Conservation (phyloP, 164 flowering plant genomes). For the Pachysandra terminalis region DNA sequence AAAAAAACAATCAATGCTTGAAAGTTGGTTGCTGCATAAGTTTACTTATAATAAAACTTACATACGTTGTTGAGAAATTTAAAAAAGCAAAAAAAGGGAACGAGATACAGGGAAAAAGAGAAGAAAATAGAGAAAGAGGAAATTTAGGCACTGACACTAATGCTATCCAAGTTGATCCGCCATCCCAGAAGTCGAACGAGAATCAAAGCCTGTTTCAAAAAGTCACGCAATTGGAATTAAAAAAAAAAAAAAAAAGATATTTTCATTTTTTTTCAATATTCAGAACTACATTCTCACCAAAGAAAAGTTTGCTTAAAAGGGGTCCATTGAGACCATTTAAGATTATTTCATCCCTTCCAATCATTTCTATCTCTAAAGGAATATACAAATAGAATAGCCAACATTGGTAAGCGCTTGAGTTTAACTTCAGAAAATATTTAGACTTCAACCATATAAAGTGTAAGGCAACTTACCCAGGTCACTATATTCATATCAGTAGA, state of each 20-base stretch:
- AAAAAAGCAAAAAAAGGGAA: neutral
- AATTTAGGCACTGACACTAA: slow-evolving; percentile 40
- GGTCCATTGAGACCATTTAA: neutral
- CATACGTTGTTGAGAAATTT: neutral
- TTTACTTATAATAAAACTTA: no score
- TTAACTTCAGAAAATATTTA: neutral
- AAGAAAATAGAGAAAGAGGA: neutral
- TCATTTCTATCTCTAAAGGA: neutral
- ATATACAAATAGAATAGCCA: no score
- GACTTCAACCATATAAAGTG: no score
- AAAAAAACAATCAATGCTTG: no score
- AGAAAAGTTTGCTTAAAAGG: neutral
- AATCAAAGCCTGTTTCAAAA: slow-evolving; percentile 66
- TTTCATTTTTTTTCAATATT: no score
- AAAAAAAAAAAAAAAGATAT: neutral
- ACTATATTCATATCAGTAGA: neutral
- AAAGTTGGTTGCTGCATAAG: neutral
- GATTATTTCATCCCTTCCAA: neutral
- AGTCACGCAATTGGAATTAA: slow-evolving; percentile 3
- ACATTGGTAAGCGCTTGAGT: no score
- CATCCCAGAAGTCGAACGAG: slow-evolving; percentile 83
- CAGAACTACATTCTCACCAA: no score
- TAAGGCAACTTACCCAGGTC: neutral
- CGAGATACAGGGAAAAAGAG: neutral
- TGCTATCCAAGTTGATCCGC: slow-evolving; percentile 50